These are phyloP conservation scores for Vitis hybrid DNA, from an alignment of 177 flowering plant species.

Conservation along the genomic window DNA sequence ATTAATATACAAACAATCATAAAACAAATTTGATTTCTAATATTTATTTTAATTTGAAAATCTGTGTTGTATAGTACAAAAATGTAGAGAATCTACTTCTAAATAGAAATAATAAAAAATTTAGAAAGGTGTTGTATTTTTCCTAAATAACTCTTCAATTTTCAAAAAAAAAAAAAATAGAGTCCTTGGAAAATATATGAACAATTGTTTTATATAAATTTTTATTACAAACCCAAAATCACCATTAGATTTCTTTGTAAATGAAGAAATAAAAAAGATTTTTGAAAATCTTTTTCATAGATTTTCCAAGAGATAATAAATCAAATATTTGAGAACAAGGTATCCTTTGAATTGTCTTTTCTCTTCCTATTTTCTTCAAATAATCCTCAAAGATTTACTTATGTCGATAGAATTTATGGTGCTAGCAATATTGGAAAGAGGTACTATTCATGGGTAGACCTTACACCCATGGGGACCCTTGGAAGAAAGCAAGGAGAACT, in stretches of 20 bases:
- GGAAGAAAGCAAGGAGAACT: no score
- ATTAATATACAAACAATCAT: no score
- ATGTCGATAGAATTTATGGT: slow-evolving; percentile 42
- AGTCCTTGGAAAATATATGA: slow-evolving; percentile 16
- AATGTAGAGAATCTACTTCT: no score
- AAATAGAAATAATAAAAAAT: no score
- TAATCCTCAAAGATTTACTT: slow-evolving; percentile 38
- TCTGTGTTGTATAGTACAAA: no score
- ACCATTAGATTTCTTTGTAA: slow-evolving; percentile 10
- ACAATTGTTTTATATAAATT: neutral
- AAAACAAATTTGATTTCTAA: no score
- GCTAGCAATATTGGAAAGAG: slow-evolving; percentile 38
- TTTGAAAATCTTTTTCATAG: slow-evolving; percentile 1
- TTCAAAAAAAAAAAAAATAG: neutral
- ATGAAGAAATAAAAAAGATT: neutral
- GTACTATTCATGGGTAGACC: no score
- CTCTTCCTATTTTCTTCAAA: slow-evolving; percentile 42
- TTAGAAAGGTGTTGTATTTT: no score
- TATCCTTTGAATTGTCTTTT: slow-evolving; percentile 49
- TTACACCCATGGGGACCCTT: no score
- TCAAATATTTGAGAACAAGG: slow-evolving; percentile 38
- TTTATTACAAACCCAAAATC: neutral
- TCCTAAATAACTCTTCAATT: neutral
- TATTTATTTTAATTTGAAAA: no score
- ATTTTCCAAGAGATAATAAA: neutral